Evolutionary conservation across 1,284 basidiomycete species (phyloP).

Genomic region (Pseudozyma thailandica): DNA sequence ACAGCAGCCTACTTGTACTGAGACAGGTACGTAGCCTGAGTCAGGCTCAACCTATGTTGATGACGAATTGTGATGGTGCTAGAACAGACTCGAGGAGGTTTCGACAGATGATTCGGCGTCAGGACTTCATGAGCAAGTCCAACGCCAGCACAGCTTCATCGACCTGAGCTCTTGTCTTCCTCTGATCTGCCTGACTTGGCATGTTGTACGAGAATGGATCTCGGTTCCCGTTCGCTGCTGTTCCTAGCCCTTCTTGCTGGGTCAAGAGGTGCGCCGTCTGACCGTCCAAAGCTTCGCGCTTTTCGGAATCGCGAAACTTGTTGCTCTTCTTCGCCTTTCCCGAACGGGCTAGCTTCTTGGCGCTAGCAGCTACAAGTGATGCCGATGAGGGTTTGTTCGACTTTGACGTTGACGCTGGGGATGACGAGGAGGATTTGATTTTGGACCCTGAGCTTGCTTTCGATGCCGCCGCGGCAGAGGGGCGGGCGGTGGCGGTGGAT

Average conservation of each 20-base stretch:
- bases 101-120: background rate
- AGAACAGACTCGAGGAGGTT: background rate
- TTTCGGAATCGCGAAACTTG: slow-evolving; percentile 31
- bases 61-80: too few species aligned
- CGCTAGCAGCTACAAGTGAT: slow-evolving; percentile 17
- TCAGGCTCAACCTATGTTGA: too few species aligned
- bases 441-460: slow-evolving; percentile 3
- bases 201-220: slow-evolving; percentile 30
- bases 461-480: background rate
- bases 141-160: slow-evolving; percentile 29
- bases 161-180: slow-evolving; percentile 23
- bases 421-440: slow-evolving; percentile 9
- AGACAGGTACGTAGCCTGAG: too few species aligned
- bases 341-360: slow-evolving; percentile 10
- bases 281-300: slow-evolving; percentile 20
- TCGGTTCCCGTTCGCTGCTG: background rate
- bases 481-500: background rate
- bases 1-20: too few species aligned
- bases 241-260: background rate
- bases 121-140: slow-evolving; percentile 33
- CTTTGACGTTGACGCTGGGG: slow-evolving; percentile 7
- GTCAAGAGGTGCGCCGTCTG: slow-evolving; percentile 16
- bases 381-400: background rate
- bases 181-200: slow-evolving; percentile 10
- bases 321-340: slow-evolving; percentile 12